A percentile compares a stretch with the other conserved stretches of the same genome.
phyloP scores from a whole-genome alignment of 2,329 filamentous ascomycete species.

The Chaetomium sp. region DNA sequence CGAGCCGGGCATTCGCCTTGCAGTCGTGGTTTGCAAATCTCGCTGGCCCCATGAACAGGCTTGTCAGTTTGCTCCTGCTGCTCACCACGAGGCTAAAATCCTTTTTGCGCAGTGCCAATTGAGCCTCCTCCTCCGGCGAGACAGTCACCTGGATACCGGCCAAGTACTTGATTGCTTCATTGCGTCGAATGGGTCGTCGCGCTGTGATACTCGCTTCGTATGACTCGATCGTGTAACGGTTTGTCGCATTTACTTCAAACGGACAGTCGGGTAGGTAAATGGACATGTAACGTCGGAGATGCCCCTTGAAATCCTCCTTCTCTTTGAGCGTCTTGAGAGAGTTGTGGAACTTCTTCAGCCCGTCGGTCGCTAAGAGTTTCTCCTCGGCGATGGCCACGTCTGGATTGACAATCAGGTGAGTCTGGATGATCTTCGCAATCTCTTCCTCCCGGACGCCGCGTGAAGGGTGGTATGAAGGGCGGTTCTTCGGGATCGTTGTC shows the following conservation, averaged over 20 bases:
- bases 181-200: constrained; percentile 68
- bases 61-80: constrained; percentile 82
- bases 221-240: constrained; percentile 85
- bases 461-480: constrained; percentile 75
- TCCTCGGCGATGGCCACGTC: constrained; percentile 64
- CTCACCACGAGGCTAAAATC: constrained; percentile 98
- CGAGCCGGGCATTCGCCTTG: constrained; percentile 79
- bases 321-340: constrained; percentile 68
- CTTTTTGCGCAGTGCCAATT: constrained; percentile 72
- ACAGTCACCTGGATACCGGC: constrained; percentile 88
- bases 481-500: constrained; percentile 93
- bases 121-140: constrained; percentile 82
- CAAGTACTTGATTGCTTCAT: constrained; percentile 85
- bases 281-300: constrained; percentile 83
- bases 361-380: constrained; percentile 64
- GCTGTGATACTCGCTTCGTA: constrained; percentile 87
- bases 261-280: constrained; percentile 92
- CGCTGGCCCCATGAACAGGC: constrained; percentile 88
- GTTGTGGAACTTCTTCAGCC: constrained; percentile 64
- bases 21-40: constrained; percentile 98
- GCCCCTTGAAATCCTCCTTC: constrained; percentile 76
- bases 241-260: constrained; percentile 86
- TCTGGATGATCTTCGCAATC: constrained; percentile 54
- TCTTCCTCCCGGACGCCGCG: constrained; percentile 66
- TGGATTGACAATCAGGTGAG: constrained; percentile 66